Base-by-base conservation (phyloP, 192 early-diverging fungal species). In the Gaertneriomyces sp. region DNA sequence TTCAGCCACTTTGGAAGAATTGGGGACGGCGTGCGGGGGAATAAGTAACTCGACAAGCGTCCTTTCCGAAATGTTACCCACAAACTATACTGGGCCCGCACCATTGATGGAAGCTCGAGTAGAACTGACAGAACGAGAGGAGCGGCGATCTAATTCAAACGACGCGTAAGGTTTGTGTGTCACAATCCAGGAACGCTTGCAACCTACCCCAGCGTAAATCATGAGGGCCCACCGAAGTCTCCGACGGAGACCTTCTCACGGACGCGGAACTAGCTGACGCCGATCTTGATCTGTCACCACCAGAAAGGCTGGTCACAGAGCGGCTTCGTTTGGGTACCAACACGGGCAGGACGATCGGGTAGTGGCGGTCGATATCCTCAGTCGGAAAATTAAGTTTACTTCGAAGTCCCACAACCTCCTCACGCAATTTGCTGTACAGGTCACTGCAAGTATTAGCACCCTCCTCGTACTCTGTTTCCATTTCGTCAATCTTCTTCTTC, bases 401-500 rank as follows among this genome's bases (percentile, higher is more conserved):
- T 12, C 74, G 61, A 3, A 73, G 52, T 6, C 17, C 38, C 5
- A 58, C 11, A 12, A 69, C 66, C 39, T 74, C 74, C 12, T 71
- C 71, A 25, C 58, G 53, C 6, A 68, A 50, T 42, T 76, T 74
- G n/a, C n/a, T 49, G 62, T 76, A 76, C 0, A 70, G 64, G 4
- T 71, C 69, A 9, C 70, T 49, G 16, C 42, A 43, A 6, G 64
- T 19, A 4, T 55, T 56, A 6, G 46, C 10, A 9, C 40, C 45
- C 42, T 76, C 74, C 11, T 76, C 70, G 66, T 61, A 62, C 6
- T 67, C 74, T 41, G 38, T 52, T 50, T 76, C 74, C 38, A 73
- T 45, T n/a, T 68, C 70, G 41, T 64, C 39, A 3, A 73, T 16
- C 42, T 55, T 50, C 16, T 42, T 45, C 59, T 65, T 61, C n/a